Evolutionary conservation across 2,329 filamentous ascomycete species (phyloP), one percentile per base, ranked within the genome.

Genomic region (Cladophialophora carrionii): DNA sequence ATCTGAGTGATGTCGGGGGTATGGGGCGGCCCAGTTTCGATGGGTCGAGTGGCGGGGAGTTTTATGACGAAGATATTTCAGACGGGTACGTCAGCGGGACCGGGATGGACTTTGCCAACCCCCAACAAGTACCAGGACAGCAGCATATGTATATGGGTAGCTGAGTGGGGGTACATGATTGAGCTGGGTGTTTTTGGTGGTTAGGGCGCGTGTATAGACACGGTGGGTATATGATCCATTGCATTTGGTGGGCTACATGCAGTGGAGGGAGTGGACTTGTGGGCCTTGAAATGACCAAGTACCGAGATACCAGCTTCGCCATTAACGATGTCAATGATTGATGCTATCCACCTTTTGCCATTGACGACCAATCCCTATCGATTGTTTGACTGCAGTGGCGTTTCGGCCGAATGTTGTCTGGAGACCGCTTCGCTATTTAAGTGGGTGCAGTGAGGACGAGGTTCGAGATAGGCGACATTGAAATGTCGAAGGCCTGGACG

Each of bases 1-100:
- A 83, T 37, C 78, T 80, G 2, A 81, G 80, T 58, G 81, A 83
- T 59, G 89, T 92, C 48, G 90, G 91, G 57, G 90, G 90, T n/a
- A 91, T 88, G 72, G 90, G 90, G 0, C 84, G 89, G 59, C 92
- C 90, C 69, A 92, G 89, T 69, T 95, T 94, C 72, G 92, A 96
- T 73, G 88, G 88, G 0, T 91, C 89, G 63, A 90, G 82, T 57
- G 84, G 84, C 51, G 83, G 83, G 64, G 85, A 93, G 73, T 90
- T 88, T 68, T 89, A 92, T 60, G 87, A 92, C 64, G 83, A 84
- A 58, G 88, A 89, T 69, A 68, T 71, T 17, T 72, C 75, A 17
- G 69, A 72, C 9, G 74, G 74, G 17, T 76, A 76, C 68, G 72
- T 72, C 24, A 76, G 74, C 67, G 73, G 70, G 20, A 69, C 59